Percentiles rank a stretch among this genome's conserved stretches.
These are phyloP conservation scores for Colletotrichum costaricense DNA, from an alignment of 2,329 filamentous ascomycete species.

Conservation along the genomic window DNA sequence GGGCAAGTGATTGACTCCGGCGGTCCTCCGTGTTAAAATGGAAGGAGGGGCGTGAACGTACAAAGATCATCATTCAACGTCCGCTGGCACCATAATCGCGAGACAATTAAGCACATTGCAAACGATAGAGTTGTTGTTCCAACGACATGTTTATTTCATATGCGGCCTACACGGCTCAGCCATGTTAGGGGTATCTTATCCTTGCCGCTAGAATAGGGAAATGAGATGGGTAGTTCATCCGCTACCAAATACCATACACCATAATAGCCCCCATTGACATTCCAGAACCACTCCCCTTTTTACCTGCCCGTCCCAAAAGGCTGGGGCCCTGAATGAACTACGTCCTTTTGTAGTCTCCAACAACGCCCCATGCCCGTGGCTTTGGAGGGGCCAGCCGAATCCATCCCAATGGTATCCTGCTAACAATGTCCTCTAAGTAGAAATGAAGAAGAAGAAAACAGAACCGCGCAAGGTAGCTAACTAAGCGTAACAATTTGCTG, in stretches of 20 bases:
- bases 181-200: constrained; percentile 34
- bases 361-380: neutral
- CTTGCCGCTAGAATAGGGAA: neutral
- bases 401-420: constrained; percentile 12
- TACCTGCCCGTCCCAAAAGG: neutral
- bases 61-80: neutral
- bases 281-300: neutral
- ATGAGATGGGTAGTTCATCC: constrained; percentile 9
- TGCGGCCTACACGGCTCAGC: constrained; percentile 30
- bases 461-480: neutral
- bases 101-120: neutral
- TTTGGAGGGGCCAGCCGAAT: neutral
- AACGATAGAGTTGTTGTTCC: constrained; percentile 12
- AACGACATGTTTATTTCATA: constrained; percentile 21
- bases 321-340: neutral
- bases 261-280: neutral
- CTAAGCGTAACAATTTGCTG: constrained; percentile 17
- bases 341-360: neutral
- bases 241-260: constrained; percentile 15
- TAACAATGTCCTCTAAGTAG: constrained; percentile 16
- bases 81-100: neutral
- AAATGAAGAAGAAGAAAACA: constrained; percentile 10
- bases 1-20: constrained; percentile 10
- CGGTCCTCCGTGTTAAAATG: neutral
- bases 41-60: constrained; percentile 9